phyloP scores from a whole-genome alignment of 208 protist species.

The Leishmania braziliensis region DNA sequence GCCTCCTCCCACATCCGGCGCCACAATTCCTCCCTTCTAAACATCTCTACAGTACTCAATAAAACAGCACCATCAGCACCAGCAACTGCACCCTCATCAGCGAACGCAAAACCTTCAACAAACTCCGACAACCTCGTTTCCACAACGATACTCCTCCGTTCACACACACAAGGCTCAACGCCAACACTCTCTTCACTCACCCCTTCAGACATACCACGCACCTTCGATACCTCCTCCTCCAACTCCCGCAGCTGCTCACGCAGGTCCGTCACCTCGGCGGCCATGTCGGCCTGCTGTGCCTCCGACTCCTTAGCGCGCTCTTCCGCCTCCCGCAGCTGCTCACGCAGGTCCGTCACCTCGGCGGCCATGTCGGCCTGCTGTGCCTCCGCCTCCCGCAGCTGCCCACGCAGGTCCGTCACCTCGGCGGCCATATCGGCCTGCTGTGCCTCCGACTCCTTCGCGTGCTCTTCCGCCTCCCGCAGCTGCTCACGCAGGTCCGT shows the following conservation, averaged over 20 bases:
- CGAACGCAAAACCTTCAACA: no score
- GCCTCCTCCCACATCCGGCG: constrained; percentile 21
- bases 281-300: neutral
- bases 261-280: no score
- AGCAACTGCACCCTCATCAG: neutral
- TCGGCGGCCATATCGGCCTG: no score
- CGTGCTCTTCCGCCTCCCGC: no score
- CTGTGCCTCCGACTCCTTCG: no score
- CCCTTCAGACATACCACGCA: constrained; percentile 29
- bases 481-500: neutral
- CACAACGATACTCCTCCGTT: no score
- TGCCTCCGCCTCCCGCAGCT: neutral
- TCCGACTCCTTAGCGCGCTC: constrained; percentile 21
- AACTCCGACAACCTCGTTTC: no score
- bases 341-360: constrained; percentile 5
- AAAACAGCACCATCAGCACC: neutral
- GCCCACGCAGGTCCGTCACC: no score
- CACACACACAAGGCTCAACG: neutral
- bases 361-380: neutral
- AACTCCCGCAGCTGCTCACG: constrained; percentile 2
- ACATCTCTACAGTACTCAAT: neutral
- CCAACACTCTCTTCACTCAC: no score
- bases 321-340: constrained; percentile 30
- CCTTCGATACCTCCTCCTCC: constrained; percentile 31
- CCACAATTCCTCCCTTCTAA: neutral